Base-by-base conservation (phyloP, 2,329 filamentous ascomycete genomes). In the Apiospora hydei region DNA sequence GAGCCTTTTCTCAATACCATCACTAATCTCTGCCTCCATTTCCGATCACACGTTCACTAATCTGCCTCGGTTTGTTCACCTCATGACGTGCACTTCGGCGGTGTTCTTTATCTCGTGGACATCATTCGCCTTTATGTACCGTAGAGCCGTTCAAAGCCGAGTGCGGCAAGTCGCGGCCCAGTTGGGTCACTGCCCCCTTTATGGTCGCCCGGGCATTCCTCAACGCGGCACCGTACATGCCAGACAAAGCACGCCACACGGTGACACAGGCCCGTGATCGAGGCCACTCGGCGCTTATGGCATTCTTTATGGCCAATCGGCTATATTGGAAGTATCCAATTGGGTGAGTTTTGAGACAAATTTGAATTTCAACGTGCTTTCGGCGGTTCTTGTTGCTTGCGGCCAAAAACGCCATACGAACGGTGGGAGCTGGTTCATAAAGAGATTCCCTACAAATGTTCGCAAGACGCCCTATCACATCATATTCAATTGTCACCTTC, bases 221-320 rank as follows among this genome's bases (percentile, higher is more conserved):
- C 57, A 34, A 64, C 2, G 34, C 57, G 57, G 57, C 34, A 24
- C 34, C 57, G 34, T 41, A 24, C 57, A 64, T 64, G 57, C 57
- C 57, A 64, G 34, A 64, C 57, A 41, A 64, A 64, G 57, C 57
- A 41, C 57, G 57, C 57, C 57, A 64, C 34, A 64, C 21, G 18
- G 57, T 64, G 13, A 64, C 57, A 64, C 57, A 64, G 57, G 57
- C 57, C 57, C 18, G 21, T 41, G 57, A 64, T 64, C 57, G 57
- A 64, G 57, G 57, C 57, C 57, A 64, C 34, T 24, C 57, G 34
- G 57, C 57, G 57, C 34, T 41, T 64, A 41, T 64, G 34, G 18
- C 57, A 64, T 64, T 64, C 34, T 64, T 41, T 16, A 6, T 10
- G 30, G 30, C 53, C 16, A 38, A 61, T 7, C 30, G 30, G 2